A percentile compares a stretch with the other conserved stretches of the same genome.
Conservation (phyloP, 1,139 yeast genomes). For the Taiozyma sp. region DNA sequence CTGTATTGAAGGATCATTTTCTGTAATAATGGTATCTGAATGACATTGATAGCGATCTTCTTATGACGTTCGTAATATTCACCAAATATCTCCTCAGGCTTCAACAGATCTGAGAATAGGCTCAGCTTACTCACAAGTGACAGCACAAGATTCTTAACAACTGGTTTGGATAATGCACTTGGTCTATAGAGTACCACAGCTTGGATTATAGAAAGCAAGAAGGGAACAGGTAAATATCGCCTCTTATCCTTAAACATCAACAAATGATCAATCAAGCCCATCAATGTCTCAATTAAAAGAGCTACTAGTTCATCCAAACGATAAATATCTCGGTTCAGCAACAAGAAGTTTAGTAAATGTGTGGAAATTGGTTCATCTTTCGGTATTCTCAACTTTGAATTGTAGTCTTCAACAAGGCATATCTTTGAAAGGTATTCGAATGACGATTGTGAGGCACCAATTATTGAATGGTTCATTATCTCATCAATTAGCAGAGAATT, state of each 20-base stretch:
- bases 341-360: slow-evolving; percentile 9
- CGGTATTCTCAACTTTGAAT: slow-evolving; percentile 30
- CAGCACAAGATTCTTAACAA: not conserved
- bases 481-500: slow-evolving; percentile 35
- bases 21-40: slow-evolving; percentile 16
- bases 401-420: slow-evolving; percentile 33
- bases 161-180: slow-evolving; percentile 14
- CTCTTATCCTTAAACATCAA: slow-evolving; percentile 2
- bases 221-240: slow-evolving; percentile 18
- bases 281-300: slow-evolving; percentile 3
- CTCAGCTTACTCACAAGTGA: slow-evolving; percentile 1
- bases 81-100: slow-evolving; percentile 11
- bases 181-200: slow-evolving; percentile 17
- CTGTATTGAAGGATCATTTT: slow-evolving; percentile 13
- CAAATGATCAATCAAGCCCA: slow-evolving; percentile 2
- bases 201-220: slow-evolving; percentile 18
- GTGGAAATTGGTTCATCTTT: slow-evolving; percentile 28
- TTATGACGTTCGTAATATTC: slow-evolving; percentile 16
- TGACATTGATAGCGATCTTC: slow-evolving; percentile 16
- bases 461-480: slow-evolving; percentile 34
- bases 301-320: slow-evolving; percentile 18
- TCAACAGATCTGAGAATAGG: slow-evolving; percentile 5
- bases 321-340: slow-evolving; percentile 6
- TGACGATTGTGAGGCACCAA: slow-evolving; percentile 46
- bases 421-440: slow-evolving; percentile 47